Percentiles rank a stretch among this genome's conserved stretches.
Evolutionary conservation across 1,139 yeast genomes (phyloP).

Genomic region (Diutina scorzettiae): DNA sequence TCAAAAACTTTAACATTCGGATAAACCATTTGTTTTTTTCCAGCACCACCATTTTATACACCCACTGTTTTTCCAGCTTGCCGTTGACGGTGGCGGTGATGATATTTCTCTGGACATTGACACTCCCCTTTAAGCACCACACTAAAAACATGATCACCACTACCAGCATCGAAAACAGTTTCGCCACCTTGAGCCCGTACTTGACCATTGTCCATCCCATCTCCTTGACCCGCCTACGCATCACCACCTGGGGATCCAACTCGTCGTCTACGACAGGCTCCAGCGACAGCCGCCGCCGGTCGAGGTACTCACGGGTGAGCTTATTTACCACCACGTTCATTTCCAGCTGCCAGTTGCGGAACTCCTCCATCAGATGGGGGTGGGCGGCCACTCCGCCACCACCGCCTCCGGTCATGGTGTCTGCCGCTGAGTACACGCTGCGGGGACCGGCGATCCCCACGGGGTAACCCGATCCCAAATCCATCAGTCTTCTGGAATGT

Average conservation of each 20-base stretch:
- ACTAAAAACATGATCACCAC: constrained; percentile 28
- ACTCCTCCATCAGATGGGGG: constrained; percentile 19
- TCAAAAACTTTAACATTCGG: constrained; percentile 25
- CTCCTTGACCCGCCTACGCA: constrained; percentile 16
- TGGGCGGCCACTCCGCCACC: neutral
- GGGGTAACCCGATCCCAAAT: too few relatives aligned
- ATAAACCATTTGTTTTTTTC: constrained; percentile 38
- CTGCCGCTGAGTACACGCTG: neutral
- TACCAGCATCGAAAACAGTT: constrained; percentile 27
- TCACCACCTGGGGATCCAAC: constrained; percentile 15
- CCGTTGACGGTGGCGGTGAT: constrained; percentile 18
- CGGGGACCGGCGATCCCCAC: neutral
- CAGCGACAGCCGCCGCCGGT: constrained; percentile 6
- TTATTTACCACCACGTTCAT: constrained; percentile 29
- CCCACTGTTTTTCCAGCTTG: constrained; percentile 23
- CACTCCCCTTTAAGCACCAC: constrained; percentile 34
- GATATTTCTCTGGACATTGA: constrained; percentile 27
- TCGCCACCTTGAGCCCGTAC: constrained; percentile 18
- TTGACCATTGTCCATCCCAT: constrained; percentile 20
- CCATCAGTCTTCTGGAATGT: constrained; percentile 24
- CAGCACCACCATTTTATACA: constrained; percentile 33
- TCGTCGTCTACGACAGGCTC: constrained; percentile 9
- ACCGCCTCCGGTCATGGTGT: neutral
- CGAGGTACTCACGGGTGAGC: constrained; percentile 25
- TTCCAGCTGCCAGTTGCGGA: constrained; percentile 35